phyloP scores from a whole-genome alignment of 2,329 filamentous ascomycete species.

The Aureobasidium musti region DNA sequence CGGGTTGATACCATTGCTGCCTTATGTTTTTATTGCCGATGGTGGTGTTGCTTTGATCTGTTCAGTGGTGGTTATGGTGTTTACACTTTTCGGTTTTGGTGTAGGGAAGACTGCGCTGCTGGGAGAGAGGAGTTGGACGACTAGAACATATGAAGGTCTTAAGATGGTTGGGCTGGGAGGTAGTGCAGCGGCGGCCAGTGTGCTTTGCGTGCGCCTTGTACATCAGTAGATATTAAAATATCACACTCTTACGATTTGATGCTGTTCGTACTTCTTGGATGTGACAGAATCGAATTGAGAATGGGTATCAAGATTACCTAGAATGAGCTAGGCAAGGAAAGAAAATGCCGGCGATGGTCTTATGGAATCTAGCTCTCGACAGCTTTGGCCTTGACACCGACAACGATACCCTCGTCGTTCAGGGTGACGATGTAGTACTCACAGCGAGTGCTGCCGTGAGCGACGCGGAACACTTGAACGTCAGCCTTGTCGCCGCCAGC shows the following conservation, averaged over 20 bases:
- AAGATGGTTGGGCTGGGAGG: slow-evolving; percentile 67
- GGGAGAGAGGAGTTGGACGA: slow-evolving; percentile 40
- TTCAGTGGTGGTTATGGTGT: slow-evolving; percentile 61
- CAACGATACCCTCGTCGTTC: slow-evolving; percentile 60
- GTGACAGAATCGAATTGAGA: background rate
- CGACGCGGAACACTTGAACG: slow-evolving; percentile 73
- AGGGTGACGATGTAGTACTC: slow-evolving; percentile 80
- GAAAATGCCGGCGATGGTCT: no score
- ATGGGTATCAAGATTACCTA: slow-evolving; percentile 9
- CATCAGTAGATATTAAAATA: background rate
- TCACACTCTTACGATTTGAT: background rate
- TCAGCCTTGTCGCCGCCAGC: slow-evolving; percentile 61
- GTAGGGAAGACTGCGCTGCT: slow-evolving; percentile 63
- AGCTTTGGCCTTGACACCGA: slow-evolving; percentile 76
- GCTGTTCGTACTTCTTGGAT: background rate
- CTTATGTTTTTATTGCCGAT: slow-evolving; percentile 61
- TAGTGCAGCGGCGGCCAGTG: slow-evolving; percentile 66
- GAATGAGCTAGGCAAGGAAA: background rate
- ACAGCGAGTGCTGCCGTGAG: slow-evolving; percentile 61
- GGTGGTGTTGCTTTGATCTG: slow-evolving; percentile 57
- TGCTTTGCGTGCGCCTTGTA: slow-evolving; percentile 45
- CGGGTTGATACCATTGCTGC: slow-evolving; percentile 68
- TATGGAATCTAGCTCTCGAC: slow-evolving; percentile 58
- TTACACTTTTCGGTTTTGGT: slow-evolving; percentile 65
- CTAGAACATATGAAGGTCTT: slow-evolving; percentile 45